phyloP scores from a whole-genome alignment of 768 basidiomycete genomes.

The Sarcodon aspratus region DNA sequence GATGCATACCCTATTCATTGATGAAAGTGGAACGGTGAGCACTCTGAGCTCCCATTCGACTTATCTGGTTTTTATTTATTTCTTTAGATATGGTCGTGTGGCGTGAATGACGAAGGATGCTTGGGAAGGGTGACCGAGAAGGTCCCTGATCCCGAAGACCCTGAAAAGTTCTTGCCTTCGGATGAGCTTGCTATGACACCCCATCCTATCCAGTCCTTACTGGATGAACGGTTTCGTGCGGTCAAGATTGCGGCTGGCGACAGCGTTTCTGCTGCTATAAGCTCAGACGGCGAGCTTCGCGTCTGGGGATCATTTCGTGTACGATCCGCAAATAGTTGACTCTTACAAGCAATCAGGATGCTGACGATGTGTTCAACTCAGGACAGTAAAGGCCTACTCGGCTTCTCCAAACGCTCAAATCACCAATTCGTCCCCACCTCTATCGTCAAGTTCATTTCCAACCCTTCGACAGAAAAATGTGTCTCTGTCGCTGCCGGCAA shows the following conservation, averaged over 20 bases:
- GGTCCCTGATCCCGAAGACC: conserved; percentile 46
- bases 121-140: conserved; percentile 68
- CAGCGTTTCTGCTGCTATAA: conserved; percentile 79
- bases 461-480: conserved; percentile 57
- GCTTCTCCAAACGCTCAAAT: conserved; percentile 59
- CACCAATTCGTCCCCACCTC: conserved; percentile 62
- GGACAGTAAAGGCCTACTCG: conserved; percentile 73
- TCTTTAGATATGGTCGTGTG: conserved; percentile 70
- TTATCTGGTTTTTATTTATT: neutral
- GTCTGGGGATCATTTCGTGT: conserved; percentile 92
- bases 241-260: conserved; percentile 80
- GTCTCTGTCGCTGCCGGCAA: conserved; percentile 69
- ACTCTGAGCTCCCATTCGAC: conserved; percentile 1
- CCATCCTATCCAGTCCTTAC: conserved; percentile 54
- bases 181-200: conserved; percentile 43
- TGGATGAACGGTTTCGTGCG: conserved; percentile 75
- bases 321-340: too few species aligned
- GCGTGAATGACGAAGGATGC: conserved; percentile 83
- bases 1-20: conserved; percentile 80
- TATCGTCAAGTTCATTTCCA: conserved; percentile 8
- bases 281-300: conserved; percentile 65
- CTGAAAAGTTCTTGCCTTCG: conserved; percentile 43
- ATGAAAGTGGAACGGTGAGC: conserved; percentile 81
- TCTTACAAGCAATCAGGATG: too few species aligned
- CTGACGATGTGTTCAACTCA: conserved; percentile 11